Conservation (phyloP, 345 rosid species). For the Sisymbrium irio region DNA sequence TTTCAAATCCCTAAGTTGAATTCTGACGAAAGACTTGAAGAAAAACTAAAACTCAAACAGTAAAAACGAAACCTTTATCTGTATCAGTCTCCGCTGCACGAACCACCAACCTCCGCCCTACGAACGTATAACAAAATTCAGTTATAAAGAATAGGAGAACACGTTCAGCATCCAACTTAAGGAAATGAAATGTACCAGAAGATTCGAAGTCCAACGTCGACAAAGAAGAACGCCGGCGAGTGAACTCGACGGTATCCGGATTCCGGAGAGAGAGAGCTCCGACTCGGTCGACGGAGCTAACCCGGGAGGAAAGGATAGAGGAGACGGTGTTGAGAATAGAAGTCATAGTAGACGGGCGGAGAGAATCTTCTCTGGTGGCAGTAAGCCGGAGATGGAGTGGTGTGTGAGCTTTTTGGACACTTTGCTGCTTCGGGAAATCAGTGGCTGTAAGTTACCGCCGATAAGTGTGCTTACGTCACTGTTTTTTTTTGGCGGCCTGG, state of each 20-base stretch:
- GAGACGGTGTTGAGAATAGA: slow-evolving; percentile 51
- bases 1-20: not conserved
- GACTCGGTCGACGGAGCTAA: slow-evolving; percentile 32
- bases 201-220: slow-evolving; percentile 2
- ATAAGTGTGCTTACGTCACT: slow-evolving; percentile 29
- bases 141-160: not conserved
- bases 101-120: slow-evolving; percentile 67
- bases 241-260: slow-evolving; percentile 47
- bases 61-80: slow-evolving; percentile 53
- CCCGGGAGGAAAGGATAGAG: slow-evolving; percentile 39
- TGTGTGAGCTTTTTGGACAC: not conserved
- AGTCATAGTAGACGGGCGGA: slow-evolving; percentile 51
- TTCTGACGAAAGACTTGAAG: not conserved
- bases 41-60: not conserved
- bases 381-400: slow-evolving; percentile 15
- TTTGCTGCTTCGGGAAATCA: slow-evolving; percentile 23
- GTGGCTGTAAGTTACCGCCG: slow-evolving; percentile 25
- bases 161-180: not conserved
- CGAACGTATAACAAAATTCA: slow-evolving; percentile 14
- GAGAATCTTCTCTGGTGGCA: slow-evolving; percentile 10
- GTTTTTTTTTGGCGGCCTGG: slow-evolving; percentile 26
- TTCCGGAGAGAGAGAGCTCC: slow-evolving; percentile 33
- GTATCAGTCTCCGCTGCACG: slow-evolving; percentile 84
- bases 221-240: slow-evolving; percentile 25
- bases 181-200: not conserved